Evolutionary conservation across 345 rosid species (phyloP), one percentile per base, ranked within the genome.

Genomic region (Eucalyptus grandis): DNA sequence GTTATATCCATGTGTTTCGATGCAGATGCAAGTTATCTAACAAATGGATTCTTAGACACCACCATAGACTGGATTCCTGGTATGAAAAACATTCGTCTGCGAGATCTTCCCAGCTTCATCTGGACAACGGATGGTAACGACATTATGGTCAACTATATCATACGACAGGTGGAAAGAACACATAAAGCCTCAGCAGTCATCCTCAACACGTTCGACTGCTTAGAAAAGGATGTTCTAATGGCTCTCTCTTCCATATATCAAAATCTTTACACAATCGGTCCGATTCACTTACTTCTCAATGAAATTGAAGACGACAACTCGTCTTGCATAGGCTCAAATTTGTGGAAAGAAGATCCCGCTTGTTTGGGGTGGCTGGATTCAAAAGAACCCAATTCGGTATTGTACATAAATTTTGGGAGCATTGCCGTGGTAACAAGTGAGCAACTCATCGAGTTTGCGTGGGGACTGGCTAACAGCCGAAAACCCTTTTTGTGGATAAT

Each of bases 1-100:
- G 54, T 86, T 85, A 3, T 22, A 60, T 40, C 30, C 5, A 12
- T 21, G 46, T 77, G 30, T 77, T 37, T 40, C 58, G 8, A 19
- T 88, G 87, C 91, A 95, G 95, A 94, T 82, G 92, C 82, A 72
- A 91, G 90, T 58, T 86, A 67, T 58, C 54, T 92, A 11, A 90
- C 82, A 30, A 89, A 93, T 51, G 94, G 93, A 30, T 89, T 87
- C 65, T 80, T 95, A 43, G 93, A 95, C 47, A 93, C 90, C 3
- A 89, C 81, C 37, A 53, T 95, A 9, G 94, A 93, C 30, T 92
- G 95, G 96, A 91, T 94, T 69, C 97, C 95, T 4, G 92, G 92
- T 7, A 91, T 95, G 91, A 88, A 91, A 50, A 89, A 49, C 1
- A 90, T 94, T 31, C 91, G 89, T 27, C 88, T 95, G 11, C 93